Evolutionary conservation across 176 grass and related monocot species (phyloP).

Genomic region (Eragrostis curvula): DNA sequence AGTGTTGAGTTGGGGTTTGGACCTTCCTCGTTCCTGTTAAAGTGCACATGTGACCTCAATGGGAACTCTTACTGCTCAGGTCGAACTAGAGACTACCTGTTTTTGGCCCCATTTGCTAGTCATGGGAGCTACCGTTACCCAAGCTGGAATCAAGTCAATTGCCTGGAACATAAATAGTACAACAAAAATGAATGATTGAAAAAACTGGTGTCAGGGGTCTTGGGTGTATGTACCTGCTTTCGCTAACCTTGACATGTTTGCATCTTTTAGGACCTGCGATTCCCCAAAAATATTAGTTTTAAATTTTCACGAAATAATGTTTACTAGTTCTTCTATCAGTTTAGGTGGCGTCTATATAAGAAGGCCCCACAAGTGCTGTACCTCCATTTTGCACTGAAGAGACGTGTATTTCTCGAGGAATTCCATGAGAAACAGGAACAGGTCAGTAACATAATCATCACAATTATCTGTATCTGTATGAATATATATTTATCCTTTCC

Average conservation of each 20-base stretch:
- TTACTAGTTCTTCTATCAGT: constrained; percentile 71
- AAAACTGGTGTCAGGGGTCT: background rate
- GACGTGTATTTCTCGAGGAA: constrained; percentile 86
- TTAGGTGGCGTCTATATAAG: constrained; percentile 96
- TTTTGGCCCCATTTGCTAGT: background rate
- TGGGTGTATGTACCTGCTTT: background rate
- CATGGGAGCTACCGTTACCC: background rate
- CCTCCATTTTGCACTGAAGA: constrained; percentile 93
- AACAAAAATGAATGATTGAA: background rate
- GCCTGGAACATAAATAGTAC: background rate
- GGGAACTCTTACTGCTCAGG: background rate
- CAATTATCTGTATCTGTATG: background rate
- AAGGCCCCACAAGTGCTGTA: constrained; percentile 94
- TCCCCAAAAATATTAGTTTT: background rate
- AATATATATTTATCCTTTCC: constrained; percentile 13
- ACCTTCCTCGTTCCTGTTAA: background rate
- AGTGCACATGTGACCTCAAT: background rate
- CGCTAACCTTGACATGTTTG: constrained; percentile 3
- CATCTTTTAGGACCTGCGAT: background rate
- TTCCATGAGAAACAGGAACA: constrained; percentile 99
- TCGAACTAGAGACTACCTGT: background rate
- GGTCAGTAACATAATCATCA: constrained; percentile 50
- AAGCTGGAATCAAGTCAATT: background rate
- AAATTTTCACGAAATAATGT: constrained; percentile 40
- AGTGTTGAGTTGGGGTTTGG: background rate